Conservation (phyloP, 164 flowering plant species). For the Santalum album region DNA sequence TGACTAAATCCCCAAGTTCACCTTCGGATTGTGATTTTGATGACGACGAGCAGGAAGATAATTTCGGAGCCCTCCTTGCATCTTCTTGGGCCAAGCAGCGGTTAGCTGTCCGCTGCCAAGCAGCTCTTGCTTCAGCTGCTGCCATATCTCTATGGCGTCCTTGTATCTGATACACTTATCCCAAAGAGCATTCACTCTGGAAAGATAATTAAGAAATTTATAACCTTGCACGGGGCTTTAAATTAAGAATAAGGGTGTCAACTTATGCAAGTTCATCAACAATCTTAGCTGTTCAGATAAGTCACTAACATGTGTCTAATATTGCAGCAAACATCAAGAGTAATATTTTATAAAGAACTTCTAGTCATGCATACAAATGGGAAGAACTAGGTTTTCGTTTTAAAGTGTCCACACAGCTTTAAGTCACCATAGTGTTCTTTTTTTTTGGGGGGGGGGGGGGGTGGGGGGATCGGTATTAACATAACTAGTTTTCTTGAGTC, state of each 20-base stretch:
- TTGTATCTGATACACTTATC: conserved; percentile 6
- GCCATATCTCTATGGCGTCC: conserved; percentile 43
- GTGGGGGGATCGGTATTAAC: background rate
- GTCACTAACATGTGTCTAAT: no score
- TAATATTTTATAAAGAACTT: no score
- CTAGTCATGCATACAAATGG: no score
- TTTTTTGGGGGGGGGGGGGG: no score
- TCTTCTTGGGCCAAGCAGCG: conserved; percentile 94
- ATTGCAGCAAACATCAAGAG: no score
- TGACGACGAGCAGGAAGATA: conserved; percentile 25
- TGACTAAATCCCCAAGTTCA: conserved; percentile 15
- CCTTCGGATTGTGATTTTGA: conserved; percentile 17
- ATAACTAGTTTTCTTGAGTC: background rate
- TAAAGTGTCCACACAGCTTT: no score
- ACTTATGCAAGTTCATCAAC: background rate
- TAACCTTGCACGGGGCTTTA: background rate
- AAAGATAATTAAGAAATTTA: background rate
- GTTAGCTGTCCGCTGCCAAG: conserved; percentile 88
- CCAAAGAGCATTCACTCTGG: background rate
- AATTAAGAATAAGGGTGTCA: background rate
- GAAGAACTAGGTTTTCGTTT: no score
- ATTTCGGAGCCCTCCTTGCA: conserved; percentile 38
- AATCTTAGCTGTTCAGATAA: background rate
- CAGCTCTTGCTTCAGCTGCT: conserved; percentile 91
- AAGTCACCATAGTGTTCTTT: no score